Evolutionary conservation across 1,284 basidiomycete species (phyloP), one percentile per base, ranked within the genome.

Genomic region (Leccinum solheimii): DNA sequence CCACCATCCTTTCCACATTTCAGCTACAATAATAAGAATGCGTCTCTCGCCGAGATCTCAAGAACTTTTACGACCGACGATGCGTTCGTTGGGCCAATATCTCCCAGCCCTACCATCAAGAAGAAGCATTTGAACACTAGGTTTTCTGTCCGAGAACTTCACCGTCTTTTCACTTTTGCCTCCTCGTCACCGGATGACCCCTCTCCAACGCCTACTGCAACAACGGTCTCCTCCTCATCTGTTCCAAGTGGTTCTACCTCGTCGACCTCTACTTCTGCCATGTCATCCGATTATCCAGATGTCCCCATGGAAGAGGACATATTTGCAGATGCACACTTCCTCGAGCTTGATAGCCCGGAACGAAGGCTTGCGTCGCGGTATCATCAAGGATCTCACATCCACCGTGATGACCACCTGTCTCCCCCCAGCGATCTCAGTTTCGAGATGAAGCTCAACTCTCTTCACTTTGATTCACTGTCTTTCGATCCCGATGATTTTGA

Each of bases 391-490:
- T 36, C 57, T 36, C 59, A 51, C 30, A 55, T 55, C 38, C 49
- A 21, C 30, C 50, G 40, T 27, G 45, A 59, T 30, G 50, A 58
- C 30, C 52, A 54, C 13, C 14, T 60, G 5, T 56, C 56, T 38
- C 49, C 55, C 14, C 56, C 55, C 23, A 59, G 68, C 26, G 79
- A 84, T 56, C 63, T 75, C 63, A 81, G 80, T 62, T 74, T 85
- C 57, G 86, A 90, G 75, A 84, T 88, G 84, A 77, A 75, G 51
- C 81, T 90, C 16, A 85, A 88, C 69, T 88, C 88, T 23, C 75
- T 90, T 57, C 86, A 87, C 68, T 90, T 89, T 67, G 87, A 89
- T 63, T 78, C 81, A 1, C 66, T 90, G 50, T 86, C 85, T 58
- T 87, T 90, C 61, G 85, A 90, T 69, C 79, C 80, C 19, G 81